phyloP scores from a whole-genome alignment of 192 early-diverging fungal species.

The Coemansia sp. region DNA sequence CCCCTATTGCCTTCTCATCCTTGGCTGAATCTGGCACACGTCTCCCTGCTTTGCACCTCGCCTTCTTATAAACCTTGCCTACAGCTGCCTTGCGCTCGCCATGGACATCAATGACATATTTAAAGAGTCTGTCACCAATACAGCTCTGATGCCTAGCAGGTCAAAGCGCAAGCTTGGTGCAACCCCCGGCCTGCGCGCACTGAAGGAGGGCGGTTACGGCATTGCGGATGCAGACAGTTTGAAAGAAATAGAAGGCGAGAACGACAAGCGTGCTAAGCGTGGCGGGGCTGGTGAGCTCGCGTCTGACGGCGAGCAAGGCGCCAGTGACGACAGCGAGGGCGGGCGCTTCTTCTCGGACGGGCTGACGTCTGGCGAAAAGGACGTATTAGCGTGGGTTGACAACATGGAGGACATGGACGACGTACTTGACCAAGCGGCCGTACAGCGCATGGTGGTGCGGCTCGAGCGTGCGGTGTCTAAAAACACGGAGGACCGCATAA shows the following conservation, averaged over 20 bases:
- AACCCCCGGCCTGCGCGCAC: slow-evolving; percentile 31
- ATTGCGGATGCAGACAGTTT: neutral
- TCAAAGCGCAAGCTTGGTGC: slow-evolving; percentile 30
- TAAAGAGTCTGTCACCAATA: slow-evolving; percentile 31
- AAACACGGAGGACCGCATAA: slow-evolving; percentile 83
- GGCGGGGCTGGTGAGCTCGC: neutral
- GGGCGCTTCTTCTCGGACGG: slow-evolving; percentile 84
- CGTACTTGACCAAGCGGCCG: slow-evolving; percentile 58
- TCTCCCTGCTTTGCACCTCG: neutral
- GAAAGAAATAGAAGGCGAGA: neutral
- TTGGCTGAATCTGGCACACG: too few species aligned
- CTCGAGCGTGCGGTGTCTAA: slow-evolving; percentile 83
- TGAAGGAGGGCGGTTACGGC: slow-evolving; percentile 40
- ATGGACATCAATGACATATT: slow-evolving; percentile 52
- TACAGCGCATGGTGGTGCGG: slow-evolving; percentile 73
- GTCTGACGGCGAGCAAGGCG: neutral
- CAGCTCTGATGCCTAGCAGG: slow-evolving; percentile 14
- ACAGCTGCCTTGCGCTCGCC: neutral
- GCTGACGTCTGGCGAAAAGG: slow-evolving; percentile 68
- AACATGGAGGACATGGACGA: slow-evolving; percentile 64
- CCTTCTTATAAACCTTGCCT: too few species aligned
- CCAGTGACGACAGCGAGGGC: slow-evolving; percentile 67
- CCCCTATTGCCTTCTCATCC: too few species aligned
- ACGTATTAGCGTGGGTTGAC: slow-evolving; percentile 80
- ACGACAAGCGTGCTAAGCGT: slow-evolving; percentile 1